These are phyloP conservation scores for Amanita muscaria DNA, from an alignment of 768 basidiomycete species.

Conservation along the genomic window DNA sequence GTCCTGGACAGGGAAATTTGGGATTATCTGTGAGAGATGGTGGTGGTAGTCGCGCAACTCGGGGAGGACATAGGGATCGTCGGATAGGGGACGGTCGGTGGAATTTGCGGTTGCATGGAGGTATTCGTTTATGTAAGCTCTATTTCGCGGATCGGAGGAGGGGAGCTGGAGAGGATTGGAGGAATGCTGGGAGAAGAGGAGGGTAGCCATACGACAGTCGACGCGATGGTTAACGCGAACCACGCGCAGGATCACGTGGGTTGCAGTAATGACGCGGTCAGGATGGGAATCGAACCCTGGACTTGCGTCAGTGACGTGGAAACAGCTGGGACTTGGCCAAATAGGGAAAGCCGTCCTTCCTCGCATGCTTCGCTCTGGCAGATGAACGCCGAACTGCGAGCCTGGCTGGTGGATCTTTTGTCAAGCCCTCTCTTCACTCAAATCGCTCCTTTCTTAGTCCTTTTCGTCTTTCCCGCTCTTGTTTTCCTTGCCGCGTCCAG, in stretches of 20 bases:
- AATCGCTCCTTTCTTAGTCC: conserved; percentile 43
- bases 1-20: not conserved
- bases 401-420: conserved; percentile 30
- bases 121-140: conserved; percentile 11
- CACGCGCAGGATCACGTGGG: no score
- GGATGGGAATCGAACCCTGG: not conserved
- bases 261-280: no score
- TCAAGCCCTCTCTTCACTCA: conserved; percentile 41
- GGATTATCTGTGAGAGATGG: conserved; percentile 13
- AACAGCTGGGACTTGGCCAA: not conserved
- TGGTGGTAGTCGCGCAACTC: conserved; percentile 11
- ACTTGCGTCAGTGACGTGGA: not conserved
- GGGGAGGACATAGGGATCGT: conserved; percentile 12
- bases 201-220: conserved; percentile 11
- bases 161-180: conserved; percentile 25
- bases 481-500: conserved; percentile 34
- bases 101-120: not conserved
- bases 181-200: conserved; percentile 22
- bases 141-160: conserved; percentile 16
- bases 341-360: not conserved
- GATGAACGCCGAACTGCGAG: conserved; percentile 27
- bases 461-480: conserved; percentile 46
- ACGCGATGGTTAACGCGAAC: conserved; percentile 11
- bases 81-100: conserved; percentile 9
- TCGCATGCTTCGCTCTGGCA: conserved; percentile 33